Conservation (phyloP, 768 basidiomycete genomes). For the Russula brevipes region DNA sequence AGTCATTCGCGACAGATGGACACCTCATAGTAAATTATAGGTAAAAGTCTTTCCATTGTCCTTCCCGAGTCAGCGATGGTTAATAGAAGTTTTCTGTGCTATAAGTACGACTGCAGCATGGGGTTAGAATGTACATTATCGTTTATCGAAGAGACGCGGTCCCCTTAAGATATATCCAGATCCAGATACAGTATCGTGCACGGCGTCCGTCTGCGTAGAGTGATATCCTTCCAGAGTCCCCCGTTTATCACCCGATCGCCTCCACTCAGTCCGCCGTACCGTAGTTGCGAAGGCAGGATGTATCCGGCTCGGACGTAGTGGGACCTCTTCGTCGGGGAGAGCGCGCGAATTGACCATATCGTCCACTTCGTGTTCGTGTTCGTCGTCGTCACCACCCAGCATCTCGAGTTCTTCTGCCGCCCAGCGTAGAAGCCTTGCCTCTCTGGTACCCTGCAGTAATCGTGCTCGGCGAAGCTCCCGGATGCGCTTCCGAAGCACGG, state of each 20-base stretch:
- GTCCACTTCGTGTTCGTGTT: conserved; percentile 21
- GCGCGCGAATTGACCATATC: conserved; percentile 26
- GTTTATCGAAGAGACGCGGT: not conserved
- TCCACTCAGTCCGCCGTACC: conserved; percentile 15
- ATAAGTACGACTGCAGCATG: conserved; percentile 55
- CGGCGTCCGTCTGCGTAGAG: conserved; percentile 4
- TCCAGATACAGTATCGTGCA: conserved; percentile 11
- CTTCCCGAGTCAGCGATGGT: not conserved
- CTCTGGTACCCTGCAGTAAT: conserved; percentile 12
- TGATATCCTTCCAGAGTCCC: not conserved
- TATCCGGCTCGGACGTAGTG: conserved; percentile 17
- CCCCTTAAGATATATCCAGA: not conserved
- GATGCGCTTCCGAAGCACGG: not conserved
- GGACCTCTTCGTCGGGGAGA: conserved; percentile 21
- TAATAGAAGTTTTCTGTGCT: not conserved
- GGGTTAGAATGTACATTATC: conserved; percentile 36
- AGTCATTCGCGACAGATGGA: conserved; percentile 58
- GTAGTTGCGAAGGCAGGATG: conserved; percentile 11
- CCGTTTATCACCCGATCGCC: not conserved
- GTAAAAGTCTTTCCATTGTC: conserved; percentile 28
- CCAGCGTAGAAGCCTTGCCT: conserved; percentile 21
- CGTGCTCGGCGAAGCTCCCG: conserved; percentile 11
- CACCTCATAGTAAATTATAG: conserved; percentile 67
- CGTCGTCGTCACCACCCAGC: conserved; percentile 4
- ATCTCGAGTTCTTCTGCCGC: conserved; percentile 22